Conservation (phyloP, 2,329 filamentous ascomycete genomes). For the Aspergillus sclerotialis region DNA sequence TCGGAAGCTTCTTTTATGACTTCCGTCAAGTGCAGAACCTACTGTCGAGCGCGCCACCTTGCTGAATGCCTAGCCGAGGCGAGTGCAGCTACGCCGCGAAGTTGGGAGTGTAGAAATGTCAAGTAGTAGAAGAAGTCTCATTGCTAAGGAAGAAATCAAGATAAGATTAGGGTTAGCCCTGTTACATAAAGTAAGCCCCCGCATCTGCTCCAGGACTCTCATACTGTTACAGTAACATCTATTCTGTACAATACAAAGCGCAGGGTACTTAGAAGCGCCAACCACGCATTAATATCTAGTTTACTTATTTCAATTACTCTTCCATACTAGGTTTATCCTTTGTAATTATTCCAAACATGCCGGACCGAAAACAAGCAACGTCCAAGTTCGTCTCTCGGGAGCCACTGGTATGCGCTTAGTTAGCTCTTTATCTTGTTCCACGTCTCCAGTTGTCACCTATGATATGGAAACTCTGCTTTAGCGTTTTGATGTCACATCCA, state of each 20-base stretch:
- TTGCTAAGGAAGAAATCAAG: neutral
- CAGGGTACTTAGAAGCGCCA: too few relatives aligned
- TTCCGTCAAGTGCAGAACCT: too few relatives aligned
- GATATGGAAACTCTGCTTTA: too few relatives aligned
- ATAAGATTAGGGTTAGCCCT: constrained; percentile 9
- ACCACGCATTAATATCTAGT: too few relatives aligned
- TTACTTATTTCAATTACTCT: neutral
- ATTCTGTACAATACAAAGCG: neutral
- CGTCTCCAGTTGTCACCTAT: neutral
- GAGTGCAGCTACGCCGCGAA: too few relatives aligned
- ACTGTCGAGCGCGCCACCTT: too few relatives aligned
- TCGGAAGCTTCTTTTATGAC: too few relatives aligned
- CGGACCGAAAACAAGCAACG: constrained; percentile 14
- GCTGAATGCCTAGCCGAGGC: too few relatives aligned
- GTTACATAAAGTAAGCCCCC: neutral
- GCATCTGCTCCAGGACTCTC: neutral
- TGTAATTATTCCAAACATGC: constrained; percentile 9
- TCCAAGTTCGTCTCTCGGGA: constrained; percentile 25
- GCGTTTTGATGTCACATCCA: too few relatives aligned
- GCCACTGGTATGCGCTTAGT: constrained; percentile 24
- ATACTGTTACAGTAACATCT: constrained; percentile 1
- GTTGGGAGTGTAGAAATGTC: too few relatives aligned
- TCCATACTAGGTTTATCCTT: neutral
- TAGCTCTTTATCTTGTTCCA: neutral
- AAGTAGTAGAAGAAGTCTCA: too few relatives aligned